Evolutionary conservation across 495 filamentous ascomycete species (phyloP).

Genomic region (Hypoxylon fuscum): DNA sequence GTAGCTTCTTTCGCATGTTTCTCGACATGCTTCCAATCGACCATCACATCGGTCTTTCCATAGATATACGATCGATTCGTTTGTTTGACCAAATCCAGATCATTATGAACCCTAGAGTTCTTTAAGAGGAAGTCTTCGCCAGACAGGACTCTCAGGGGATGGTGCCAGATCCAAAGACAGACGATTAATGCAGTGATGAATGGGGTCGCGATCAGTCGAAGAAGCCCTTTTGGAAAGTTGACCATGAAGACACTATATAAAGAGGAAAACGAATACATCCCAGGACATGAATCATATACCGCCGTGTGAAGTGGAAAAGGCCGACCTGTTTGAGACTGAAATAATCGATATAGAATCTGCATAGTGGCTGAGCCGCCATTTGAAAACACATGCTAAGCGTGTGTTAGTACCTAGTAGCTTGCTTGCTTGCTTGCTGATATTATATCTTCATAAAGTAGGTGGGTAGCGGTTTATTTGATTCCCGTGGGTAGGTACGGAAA

Average conservation of each 20-base stretch:
- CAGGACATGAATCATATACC: conserved; percentile 55
- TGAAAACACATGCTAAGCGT: conserved; percentile 50
- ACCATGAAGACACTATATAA: conserved; percentile 41
- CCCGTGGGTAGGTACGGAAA: no score
- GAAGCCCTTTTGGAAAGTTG: conserved; percentile 25
- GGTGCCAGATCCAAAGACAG: conserved; percentile 43
- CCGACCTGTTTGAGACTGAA: conserved; percentile 28
- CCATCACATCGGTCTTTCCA: conserved; percentile 48
- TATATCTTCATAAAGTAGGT: no score
- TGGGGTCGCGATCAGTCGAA: conserved; percentile 37
- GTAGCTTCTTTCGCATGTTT: conserved; percentile 48
- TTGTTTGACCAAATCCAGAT: conserved; percentile 41
- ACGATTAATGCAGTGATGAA: conserved; percentile 42
- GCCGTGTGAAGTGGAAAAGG: conserved; percentile 45
- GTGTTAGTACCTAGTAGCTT: conserved; percentile 5
- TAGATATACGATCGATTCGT: conserved; percentile 55
- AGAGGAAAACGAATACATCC: conserved; percentile 41
- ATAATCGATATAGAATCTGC: conserved; percentile 33
- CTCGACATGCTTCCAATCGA: conserved; percentile 53
- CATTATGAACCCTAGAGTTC: conserved; percentile 45
- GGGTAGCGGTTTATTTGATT: no score
- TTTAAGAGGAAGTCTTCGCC: conserved; percentile 43
- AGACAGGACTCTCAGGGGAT: conserved; percentile 26
- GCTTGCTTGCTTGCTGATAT: no score
- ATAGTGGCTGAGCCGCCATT: conserved; percentile 54